Evolutionary conservation across 164 flowering plant genomes (phyloP), one percentile per base, ranked within the genome.

Genomic region (Houttuynia cordata): DNA sequence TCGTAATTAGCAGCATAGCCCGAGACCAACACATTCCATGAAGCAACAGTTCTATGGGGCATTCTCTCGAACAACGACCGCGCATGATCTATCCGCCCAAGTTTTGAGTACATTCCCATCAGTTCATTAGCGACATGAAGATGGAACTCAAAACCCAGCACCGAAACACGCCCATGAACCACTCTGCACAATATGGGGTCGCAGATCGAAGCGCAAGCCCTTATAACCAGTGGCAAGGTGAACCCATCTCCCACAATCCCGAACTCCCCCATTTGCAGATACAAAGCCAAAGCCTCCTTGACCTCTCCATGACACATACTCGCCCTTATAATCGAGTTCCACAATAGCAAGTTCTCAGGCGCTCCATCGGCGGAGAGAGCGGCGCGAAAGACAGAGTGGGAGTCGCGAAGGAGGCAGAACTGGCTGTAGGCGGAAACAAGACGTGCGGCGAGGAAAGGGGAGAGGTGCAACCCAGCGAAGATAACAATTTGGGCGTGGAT

Each of bases 241-340:
- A 84, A 87, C 51, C 83, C 83, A 76, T 90, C 96, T 7, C 79
- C 74, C 34, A 9, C 50, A 69, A 80, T 59, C 10, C 81, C 72
- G 39, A 57, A 24, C 10, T 68, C 68, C 21, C 73, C 61, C 92
- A 90, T 87, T 66, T 59, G 57, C 18, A 51, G 20, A 73, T 82
- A 87, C 53, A 87, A 53, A 53, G 64, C 34, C n/a, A 83, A 47
- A 3, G 77, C 75, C 64, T 76, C 71, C 53, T 61, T 68, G 63
- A 54, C 66, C 9, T 24, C 58, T 55, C 78, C 84, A 75, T 73
- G 62, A 22, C 66, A 60, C 6, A 80, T 57, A 70, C 75, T 69
- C 56, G 87, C 97, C 64, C 93, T 80, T 55, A 90, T 41, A 9
- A 90, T 81, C 15, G 93, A 77, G 65, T 90, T 87, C 88, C 92